A percentile compares a stretch with the other conserved stretches of the same genome.
Conservation (phyloP, 441 rosid genomes). For the Pelargonium cotyledonis region DNA sequence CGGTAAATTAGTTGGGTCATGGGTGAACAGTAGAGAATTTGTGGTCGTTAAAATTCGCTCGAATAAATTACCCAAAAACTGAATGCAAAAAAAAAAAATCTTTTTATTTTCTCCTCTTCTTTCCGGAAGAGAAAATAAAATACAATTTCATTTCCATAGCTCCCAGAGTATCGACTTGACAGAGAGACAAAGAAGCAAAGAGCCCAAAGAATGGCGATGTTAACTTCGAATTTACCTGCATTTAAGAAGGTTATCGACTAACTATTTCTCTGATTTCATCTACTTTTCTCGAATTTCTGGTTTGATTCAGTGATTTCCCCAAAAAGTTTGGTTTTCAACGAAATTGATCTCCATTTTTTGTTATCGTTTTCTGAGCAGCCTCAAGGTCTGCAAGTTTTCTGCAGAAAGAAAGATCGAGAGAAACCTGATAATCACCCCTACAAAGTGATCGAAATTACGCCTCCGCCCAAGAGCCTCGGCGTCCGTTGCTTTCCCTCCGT, state of each 20-base stretch:
- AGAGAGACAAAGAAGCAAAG: no score
- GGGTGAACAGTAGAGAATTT: no score
- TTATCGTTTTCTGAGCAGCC: background rate
- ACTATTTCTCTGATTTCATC: background rate
- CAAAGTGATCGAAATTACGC: constrained; percentile 84
- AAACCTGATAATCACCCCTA: constrained; percentile 19
- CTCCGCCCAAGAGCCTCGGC: constrained; percentile 83
- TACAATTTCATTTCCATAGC: no score
- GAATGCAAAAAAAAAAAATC: no score
- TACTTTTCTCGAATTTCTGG: background rate
- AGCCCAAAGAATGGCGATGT: constrained; percentile 37
- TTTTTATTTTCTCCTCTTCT: no score
- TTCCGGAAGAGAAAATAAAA: no score
- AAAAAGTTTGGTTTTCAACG: background rate
- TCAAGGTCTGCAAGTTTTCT: constrained; percentile 26
- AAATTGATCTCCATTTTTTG: constrained; percentile 1
- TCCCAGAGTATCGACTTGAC: no score
- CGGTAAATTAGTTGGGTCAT: no score
- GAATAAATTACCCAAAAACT: no score
- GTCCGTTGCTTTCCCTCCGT: constrained; percentile 73
- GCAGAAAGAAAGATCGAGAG: constrained; percentile 22
- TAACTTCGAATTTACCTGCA: constrained; percentile 32
- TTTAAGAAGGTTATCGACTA: constrained; percentile 41
- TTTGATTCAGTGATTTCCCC: background rate
- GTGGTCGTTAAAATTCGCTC: no score